A percentile compares a stretch with the other conserved stretches of the same genome.
These are phyloP conservation scores for Pisolithus tinctorius DNA, from an alignment of 768 basidiomycete species.

Conservation along the genomic window DNA sequence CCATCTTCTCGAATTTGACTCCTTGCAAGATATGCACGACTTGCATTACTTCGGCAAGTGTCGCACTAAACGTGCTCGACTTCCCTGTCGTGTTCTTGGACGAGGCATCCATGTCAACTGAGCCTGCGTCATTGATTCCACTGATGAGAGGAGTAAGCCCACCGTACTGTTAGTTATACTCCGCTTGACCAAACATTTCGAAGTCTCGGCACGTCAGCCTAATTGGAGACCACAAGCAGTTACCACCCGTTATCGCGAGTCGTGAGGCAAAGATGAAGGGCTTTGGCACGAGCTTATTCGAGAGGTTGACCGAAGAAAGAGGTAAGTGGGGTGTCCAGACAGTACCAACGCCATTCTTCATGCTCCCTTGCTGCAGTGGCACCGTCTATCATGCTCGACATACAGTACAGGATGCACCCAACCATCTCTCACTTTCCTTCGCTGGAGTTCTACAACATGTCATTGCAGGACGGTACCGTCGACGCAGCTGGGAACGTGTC, in stretches of 20 bases:
- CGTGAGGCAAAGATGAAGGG: slow-evolving; percentile 67
- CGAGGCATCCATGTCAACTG: slow-evolving; percentile 95
- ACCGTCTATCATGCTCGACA: slow-evolving; percentile 88
- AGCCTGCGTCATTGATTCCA: slow-evolving; percentile 86
- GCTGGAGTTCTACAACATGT: slow-evolving; percentile 69
- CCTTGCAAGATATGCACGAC: slow-evolving; percentile 74
- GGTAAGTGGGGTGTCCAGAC: slow-evolving; percentile 38
- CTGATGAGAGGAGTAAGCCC: slow-evolving; percentile 86
- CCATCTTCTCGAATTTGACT: slow-evolving; percentile 1
- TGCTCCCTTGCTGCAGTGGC: slow-evolving; percentile 40
- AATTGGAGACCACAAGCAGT: slow-evolving; percentile 96
- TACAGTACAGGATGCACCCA: slow-evolving; percentile 97
- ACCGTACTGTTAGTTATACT: slow-evolving; percentile 6
- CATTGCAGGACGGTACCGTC: slow-evolving; percentile 71
- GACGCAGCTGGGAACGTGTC: slow-evolving; percentile 40
- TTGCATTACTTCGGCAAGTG: slow-evolving; percentile 70
- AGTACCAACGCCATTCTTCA: slow-evolving; percentile 1
- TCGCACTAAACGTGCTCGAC: slow-evolving; percentile 62
- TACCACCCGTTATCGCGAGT: slow-evolving; percentile 83
- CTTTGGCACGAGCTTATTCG: slow-evolving; percentile 78
- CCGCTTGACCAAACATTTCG: slow-evolving; percentile 7
- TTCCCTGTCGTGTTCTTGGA: slow-evolving; percentile 93
- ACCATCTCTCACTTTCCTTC: slow-evolving; percentile 83
- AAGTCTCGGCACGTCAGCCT: slow-evolving; percentile 79
- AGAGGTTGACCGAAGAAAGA: slow-evolving; percentile 78